Evolutionary conservation across 306 rosid genomes (phyloP).

Genomic region (Argentina anserina): DNA sequence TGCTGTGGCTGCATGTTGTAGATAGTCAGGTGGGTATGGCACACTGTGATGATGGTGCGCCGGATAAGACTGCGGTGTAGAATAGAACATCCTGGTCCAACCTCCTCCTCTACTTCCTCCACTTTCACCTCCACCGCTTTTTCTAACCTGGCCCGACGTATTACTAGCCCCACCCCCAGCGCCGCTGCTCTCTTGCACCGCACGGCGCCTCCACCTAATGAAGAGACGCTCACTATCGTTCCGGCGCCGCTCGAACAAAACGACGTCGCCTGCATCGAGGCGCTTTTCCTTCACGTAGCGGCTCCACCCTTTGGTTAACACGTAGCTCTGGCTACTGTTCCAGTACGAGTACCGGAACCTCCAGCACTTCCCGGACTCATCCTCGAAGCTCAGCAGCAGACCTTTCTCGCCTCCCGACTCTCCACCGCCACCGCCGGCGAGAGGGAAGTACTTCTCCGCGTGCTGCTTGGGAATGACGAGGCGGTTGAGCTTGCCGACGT

Average conservation of each 20-base stretch:
- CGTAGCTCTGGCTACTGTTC: constrained; percentile 98
- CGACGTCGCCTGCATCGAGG: constrained; percentile 87
- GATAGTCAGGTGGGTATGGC: constrained; percentile 65
- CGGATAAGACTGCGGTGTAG: constrained; percentile 92
- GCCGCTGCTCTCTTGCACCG: constrained; percentile 27
- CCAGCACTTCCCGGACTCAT: constrained; percentile 90
- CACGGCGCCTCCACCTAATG: constrained; percentile 61
- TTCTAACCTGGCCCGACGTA: constrained; percentile 24
- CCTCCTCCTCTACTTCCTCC: constrained; percentile 16
- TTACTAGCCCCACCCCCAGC: background rate
- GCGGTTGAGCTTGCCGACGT: constrained; percentile 94
- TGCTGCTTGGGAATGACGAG: constrained; percentile 94
- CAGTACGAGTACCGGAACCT: constrained; percentile 94
- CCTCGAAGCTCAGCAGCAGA: constrained; percentile 74
- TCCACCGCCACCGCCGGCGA: constrained; percentile 26
- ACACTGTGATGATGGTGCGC: constrained; percentile 33
- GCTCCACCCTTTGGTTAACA: constrained; percentile 91
- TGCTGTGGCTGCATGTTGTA: constrained; percentile 47
- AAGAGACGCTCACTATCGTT: constrained; percentile 49
- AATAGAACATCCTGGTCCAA: constrained; percentile 62
- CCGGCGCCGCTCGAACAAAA: constrained; percentile 63
- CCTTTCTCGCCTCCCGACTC: constrained; percentile 56
- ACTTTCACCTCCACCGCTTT: constrained; percentile 5
- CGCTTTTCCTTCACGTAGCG: constrained; percentile 94
- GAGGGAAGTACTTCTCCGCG: constrained; percentile 86